These are phyloP conservation scores for Viola odorata DNA, from an alignment of 345 rosid species.

Conservation along the genomic window DNA sequence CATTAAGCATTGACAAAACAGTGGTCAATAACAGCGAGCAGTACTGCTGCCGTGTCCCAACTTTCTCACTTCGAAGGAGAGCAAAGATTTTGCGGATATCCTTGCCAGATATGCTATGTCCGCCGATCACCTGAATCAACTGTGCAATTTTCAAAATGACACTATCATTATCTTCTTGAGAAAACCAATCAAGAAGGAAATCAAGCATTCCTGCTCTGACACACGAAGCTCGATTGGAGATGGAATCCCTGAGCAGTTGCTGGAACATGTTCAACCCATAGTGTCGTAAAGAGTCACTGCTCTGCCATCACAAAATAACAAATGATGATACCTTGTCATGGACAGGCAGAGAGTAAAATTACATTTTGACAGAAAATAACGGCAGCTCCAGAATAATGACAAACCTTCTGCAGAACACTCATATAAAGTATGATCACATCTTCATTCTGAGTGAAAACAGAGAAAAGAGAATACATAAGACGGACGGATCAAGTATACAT, in stretches of 20 bases:
- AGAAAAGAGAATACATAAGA: conserved; percentile 21
- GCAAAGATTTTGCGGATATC: conserved; percentile 95
- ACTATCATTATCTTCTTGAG: conserved; percentile 61
- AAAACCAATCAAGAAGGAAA: conserved; percentile 96
- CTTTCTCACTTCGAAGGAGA: conserved; percentile 91
- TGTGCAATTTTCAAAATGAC: conserved; percentile 77
- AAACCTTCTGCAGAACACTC: conserved; percentile 89
- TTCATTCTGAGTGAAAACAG: conserved; percentile 65
- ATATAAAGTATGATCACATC: conserved; percentile 88
- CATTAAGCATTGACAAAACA: conserved; percentile 86
- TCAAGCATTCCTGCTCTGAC: conserved; percentile 88
- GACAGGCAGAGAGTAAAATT: neutral
- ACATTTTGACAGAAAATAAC: neutral
- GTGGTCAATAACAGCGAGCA: conserved; percentile 75
- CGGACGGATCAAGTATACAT: conserved; percentile 6
- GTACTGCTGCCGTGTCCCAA: conserved; percentile 66
- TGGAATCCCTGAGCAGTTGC: conserved; percentile 79
- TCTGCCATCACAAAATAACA: conserved; percentile 74
- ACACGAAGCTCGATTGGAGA: conserved; percentile 86
- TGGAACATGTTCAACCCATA: conserved; percentile 78
- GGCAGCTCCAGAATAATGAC: conserved; percentile 20
- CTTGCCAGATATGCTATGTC: conserved; percentile 97
- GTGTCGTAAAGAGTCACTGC: conserved; percentile 90
- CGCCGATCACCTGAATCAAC: conserved; percentile 86
- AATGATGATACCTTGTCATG: conserved; percentile 19